Evolutionary conservation across 306 rosid species (phyloP).

Genomic region (Pueraria montana): DNA sequence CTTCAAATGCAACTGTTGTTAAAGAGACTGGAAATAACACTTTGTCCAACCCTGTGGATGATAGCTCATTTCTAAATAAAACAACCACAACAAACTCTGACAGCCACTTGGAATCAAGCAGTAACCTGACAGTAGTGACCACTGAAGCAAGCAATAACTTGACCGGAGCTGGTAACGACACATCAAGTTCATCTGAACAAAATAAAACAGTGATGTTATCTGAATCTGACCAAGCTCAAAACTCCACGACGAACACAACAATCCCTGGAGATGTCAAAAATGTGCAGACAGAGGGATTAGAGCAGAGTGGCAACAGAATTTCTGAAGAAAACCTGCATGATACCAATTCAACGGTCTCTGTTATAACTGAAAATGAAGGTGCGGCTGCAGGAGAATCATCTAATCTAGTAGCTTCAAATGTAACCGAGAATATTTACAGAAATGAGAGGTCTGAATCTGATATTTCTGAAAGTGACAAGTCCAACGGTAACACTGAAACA

Average conservation of each 20-base stretch:
- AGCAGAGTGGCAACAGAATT: constrained; percentile 44
- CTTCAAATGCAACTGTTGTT: constrained; percentile 48
- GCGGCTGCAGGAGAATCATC: constrained; percentile 53
- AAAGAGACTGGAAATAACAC: constrained; percentile 44
- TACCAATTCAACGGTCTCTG: constrained; percentile 44
- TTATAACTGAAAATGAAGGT: constrained; percentile 51
- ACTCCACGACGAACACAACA: constrained; percentile 36
- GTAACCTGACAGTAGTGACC: constrained; percentile 44
- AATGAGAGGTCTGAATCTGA: constrained; percentile 56
- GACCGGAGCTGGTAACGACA: constrained; percentile 38
- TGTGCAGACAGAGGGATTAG: constrained; percentile 46
- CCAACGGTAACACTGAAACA: constrained; percentile 45
- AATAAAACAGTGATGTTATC: constrained; percentile 38
- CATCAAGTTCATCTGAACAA: constrained; percentile 52
- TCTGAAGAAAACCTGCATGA: constrained; percentile 51
- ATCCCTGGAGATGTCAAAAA: constrained; percentile 46
- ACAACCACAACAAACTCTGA: constrained; percentile 44
- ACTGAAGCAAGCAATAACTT: constrained; percentile 50
- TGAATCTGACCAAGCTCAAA: constrained; percentile 48
- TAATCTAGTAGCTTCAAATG: constrained; percentile 51
- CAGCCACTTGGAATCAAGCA: constrained; percentile 51
- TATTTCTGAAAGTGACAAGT: constrained; percentile 55
- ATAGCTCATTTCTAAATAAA: constrained; percentile 46
- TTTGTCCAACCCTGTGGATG: constrained; percentile 47
- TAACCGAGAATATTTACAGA: constrained; percentile 45